Conservation (phyloP, 768 basidiomycete species). For the Agrocybe chaxingu region DNA sequence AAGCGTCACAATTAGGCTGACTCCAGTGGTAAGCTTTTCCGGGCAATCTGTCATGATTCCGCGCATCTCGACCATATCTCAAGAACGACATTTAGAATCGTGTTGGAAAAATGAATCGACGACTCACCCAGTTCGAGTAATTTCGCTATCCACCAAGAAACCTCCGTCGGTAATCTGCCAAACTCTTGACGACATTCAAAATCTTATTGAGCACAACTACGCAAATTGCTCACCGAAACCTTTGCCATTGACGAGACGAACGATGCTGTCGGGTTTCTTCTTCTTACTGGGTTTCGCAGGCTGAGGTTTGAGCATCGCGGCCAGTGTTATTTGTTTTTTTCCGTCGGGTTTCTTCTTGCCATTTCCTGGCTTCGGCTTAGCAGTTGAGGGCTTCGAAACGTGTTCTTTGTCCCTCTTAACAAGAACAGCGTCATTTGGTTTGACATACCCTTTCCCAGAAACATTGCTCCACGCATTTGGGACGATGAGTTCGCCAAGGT, state of each 20-base stretch:
- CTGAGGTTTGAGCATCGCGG: constrained; percentile 62
- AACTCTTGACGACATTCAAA: constrained; percentile 48
- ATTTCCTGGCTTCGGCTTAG: constrained; percentile 21
- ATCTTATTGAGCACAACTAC: background rate
- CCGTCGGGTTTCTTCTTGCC: constrained; percentile 36
- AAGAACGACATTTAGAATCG: background rate
- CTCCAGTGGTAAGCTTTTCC: constrained; percentile 64
- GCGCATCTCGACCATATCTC: constrained; percentile 66
- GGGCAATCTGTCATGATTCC: constrained; percentile 81
- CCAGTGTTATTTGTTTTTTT: constrained; percentile 66
- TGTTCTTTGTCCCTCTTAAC: constrained; percentile 54
- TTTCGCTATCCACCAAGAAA: constrained; percentile 70
- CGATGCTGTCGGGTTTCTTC: constrained; percentile 60
- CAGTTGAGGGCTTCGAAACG: constrained; percentile 24
- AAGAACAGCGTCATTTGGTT: constrained; percentile 54
- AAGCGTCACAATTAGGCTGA: constrained; percentile 74
- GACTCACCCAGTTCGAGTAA: constrained; percentile 64
- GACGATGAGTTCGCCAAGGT: constrained; percentile 67
- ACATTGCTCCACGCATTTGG: constrained; percentile 79
- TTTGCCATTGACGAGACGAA: constrained; percentile 59
- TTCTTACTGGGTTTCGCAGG: constrained; percentile 45
- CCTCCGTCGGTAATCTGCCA: constrained; percentile 68
- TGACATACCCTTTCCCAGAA: constrained; percentile 69
- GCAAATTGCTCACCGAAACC: constrained; percentile 53
- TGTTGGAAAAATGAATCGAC: constrained; percentile 6